A percentile compares a stretch with the other conserved stretches of the same genome.
These are phyloP conservation scores for Colletotrichum nymphaeae DNA, from an alignment of 2,329 filamentous ascomycete species.

Conservation along the genomic window DNA sequence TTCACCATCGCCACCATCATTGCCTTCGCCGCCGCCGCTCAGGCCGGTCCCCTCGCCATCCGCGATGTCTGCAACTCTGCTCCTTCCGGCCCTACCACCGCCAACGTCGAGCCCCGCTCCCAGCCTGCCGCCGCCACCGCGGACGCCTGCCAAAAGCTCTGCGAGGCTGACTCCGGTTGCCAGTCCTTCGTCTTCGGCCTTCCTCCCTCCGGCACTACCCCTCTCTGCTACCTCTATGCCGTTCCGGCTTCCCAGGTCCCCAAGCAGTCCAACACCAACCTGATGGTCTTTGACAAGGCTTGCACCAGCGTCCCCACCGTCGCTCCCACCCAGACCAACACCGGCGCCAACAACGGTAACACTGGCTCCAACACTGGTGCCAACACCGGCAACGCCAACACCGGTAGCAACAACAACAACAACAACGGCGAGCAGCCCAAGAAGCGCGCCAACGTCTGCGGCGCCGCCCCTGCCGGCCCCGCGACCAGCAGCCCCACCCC, in stretches of 20 bases:
- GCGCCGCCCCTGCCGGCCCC: constrained; percentile 26
- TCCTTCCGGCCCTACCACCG: constrained; percentile 3
- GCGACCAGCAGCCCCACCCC: constrained; percentile 12
- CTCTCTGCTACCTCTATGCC: constrained; percentile 23
- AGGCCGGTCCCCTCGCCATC: constrained; percentile 17
- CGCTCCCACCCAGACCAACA: constrained; percentile 3
- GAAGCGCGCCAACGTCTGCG: constrained; percentile 29
- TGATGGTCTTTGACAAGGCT: constrained; percentile 27
- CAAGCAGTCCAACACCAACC: constrained; percentile 20
- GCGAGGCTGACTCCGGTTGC: constrained; percentile 20
- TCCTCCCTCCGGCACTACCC: not conserved
- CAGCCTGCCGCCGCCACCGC: constrained; percentile 24
- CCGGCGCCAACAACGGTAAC: constrained; percentile 3
- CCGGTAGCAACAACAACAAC: not conserved
- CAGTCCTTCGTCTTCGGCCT: constrained; percentile 20
- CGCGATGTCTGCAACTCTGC: constrained; percentile 22
- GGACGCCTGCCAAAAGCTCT: constrained; percentile 25
- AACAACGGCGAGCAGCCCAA: constrained; percentile 4
- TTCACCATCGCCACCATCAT: constrained; percentile 15
- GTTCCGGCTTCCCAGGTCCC: constrained; percentile 22
- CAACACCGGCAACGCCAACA: constrained; percentile 2
- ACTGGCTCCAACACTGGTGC: not conserved
- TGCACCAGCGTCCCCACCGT: constrained; percentile 17
- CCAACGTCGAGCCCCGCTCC: constrained; percentile 9
- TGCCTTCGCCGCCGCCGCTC: constrained; percentile 12